Evolutionary conservation across 257 asterid genomes (phyloP), one percentile per base, ranked within the genome.

Genomic region (Salvia splendens): DNA sequence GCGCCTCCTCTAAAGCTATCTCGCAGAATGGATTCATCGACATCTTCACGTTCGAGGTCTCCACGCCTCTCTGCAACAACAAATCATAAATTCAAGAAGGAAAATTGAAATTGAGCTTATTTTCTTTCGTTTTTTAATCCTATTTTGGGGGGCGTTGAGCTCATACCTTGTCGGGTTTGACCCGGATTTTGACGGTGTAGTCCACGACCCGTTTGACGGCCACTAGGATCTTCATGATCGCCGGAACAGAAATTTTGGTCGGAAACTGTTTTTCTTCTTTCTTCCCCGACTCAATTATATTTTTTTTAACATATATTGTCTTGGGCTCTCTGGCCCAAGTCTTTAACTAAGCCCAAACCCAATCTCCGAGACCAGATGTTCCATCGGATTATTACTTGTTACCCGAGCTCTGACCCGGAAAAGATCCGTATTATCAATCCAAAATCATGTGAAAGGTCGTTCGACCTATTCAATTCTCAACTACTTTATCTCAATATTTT

Each of bases 11-110:
- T 53, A 93, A 67, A 0, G 95, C 99, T 56, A 93, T 93, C 74
- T 93, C 99, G 81, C 97, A 88, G 65, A 93, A 93, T 8, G 99
- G 99, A 81, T 93, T 90, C 99, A 90, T 90, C 67, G 96, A 86
- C 99, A 93, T 93, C 91, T 93, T 93, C 74, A 93, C 99, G 12
- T 86, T 93, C 30, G 80, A 72, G 36, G 92, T 90, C 76, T 93
- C 99, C 57, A 93, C 91, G 3, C 97, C 99, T 64, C 85, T 90
- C 97, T 92, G 78, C 62, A 57, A 58, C 62, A 57, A 58, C 43
- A 68, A 74, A 35, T 70, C 12, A 56, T 49, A 35, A 65, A 3
- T 40, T 49, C 50, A 9, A 0, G 24, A n/a, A 8, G 32, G 2
- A 2, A 5, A 28, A 9, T 24, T 24, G 32, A 28, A 59, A 53